These are phyloP conservation scores for Coprinopsis cinerea DNA, from an alignment of 768 basidiomycete genomes.

Conservation along the genomic window DNA sequence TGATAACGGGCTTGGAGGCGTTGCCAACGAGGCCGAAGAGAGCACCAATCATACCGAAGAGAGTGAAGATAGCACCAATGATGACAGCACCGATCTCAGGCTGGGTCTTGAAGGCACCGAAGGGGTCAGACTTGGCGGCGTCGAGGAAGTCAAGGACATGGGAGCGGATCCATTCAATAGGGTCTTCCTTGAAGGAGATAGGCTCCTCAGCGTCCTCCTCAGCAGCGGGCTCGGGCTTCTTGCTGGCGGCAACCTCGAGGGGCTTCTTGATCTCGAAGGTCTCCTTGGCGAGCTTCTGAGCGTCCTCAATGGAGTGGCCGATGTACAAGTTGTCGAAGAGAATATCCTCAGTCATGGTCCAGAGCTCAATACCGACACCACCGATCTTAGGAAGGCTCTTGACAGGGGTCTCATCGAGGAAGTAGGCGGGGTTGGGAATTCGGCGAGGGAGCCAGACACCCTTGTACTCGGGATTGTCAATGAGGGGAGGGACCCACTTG, in stretches of 20 bases:
- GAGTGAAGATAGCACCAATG: constrained; percentile 63
- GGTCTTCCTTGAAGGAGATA: constrained; percentile 62
- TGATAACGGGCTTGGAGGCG: constrained; percentile 62
- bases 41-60: constrained; percentile 81
- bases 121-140: constrained; percentile 66
- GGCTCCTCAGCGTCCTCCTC: constrained; percentile 41
- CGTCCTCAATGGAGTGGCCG: constrained; percentile 84
- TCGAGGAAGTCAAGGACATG: constrained; percentile 80
- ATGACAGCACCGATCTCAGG: constrained; percentile 85
- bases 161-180: constrained; percentile 72
- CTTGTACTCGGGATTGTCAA: constrained; percentile 97
- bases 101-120: constrained; percentile 79
- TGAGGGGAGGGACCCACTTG: constrained; percentile 92
- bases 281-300: constrained; percentile 75
- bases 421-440: constrained; percentile 88
- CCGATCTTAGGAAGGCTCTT: constrained; percentile 85
- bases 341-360: constrained; percentile 98
- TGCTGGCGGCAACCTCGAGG: constrained; percentile 61
- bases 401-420: constrained; percentile 80
- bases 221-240: constrained; percentile 46
- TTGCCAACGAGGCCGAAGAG: constrained; percentile 76
- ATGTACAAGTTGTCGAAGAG: constrained; percentile 93
- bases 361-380: constrained; percentile 95
- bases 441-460: constrained; percentile 89
- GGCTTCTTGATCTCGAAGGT: constrained; percentile 90